phyloP scores from a whole-genome alignment of 768 basidiomycete genomes.

The Suillus clintonianus region DNA sequence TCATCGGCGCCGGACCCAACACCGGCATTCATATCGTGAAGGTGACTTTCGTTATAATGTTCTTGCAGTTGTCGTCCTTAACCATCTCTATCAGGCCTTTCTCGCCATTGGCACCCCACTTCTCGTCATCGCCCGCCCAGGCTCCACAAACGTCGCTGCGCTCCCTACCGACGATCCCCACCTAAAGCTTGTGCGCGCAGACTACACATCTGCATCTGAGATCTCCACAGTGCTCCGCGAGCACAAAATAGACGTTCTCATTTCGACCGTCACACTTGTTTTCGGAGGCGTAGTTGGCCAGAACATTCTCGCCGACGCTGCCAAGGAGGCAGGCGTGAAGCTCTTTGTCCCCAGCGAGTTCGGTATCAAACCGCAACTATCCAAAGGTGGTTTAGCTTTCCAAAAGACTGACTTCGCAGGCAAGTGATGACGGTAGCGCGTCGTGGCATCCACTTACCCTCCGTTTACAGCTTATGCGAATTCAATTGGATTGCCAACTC shows the following conservation, averaged over 20 bases:
- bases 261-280: slow-evolving; percentile 22
- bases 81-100: slow-evolving; percentile 1
- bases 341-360: slow-evolving; percentile 34
- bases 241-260: slow-evolving; percentile 25
- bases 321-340: too few relatives aligned
- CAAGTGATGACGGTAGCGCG: neutral
- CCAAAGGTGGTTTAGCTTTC: slow-evolving; percentile 11
- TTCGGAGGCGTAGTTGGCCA: slow-evolving; percentile 19
- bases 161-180: slow-evolving; percentile 9
- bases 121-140: slow-evolving; percentile 5
- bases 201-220: too few relatives aligned
- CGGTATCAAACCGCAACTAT: slow-evolving; percentile 17
- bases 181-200: slow-evolving; percentile 3
- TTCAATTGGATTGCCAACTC: slow-evolving; percentile 14
- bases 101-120: slow-evolving; percentile 7
- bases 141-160: slow-evolving; percentile 6
- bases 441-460: neutral
- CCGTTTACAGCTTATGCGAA: slow-evolving; percentile 10
- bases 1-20: slow-evolving; percentile 5
- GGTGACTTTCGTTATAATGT: neutral
- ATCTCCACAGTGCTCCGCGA: slow-evolving; percentile 13
- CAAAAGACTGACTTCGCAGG: slow-evolving; percentile 20
- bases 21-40: slow-evolving; percentile 7
- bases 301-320: slow-evolving; percentile 17
- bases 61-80: neutral